Base-by-base conservation (phyloP, 306 rosid genomes). In the Lithocarpus polystachyus region DNA sequence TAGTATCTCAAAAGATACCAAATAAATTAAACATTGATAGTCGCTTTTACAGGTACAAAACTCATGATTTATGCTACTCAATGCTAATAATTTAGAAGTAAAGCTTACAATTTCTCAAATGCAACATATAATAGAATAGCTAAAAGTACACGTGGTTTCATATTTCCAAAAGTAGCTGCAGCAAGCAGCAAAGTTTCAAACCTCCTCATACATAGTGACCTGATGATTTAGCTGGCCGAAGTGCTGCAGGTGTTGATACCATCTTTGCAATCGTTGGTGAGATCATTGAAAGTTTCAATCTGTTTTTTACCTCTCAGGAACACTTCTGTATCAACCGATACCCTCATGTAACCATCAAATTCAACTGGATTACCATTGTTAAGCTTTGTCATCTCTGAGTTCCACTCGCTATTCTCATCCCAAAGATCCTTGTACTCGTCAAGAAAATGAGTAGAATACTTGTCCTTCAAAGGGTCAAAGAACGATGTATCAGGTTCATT, bases 341-440 rank as follows among this genome's bases (percentile, higher is more conserved):
- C 90, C 87, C 93, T 93, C 99, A 96, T 96, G 87, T 93, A 96
- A 64, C 98, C 99, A 83, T 96, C 99, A 55, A 96, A 93, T 81
- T 93, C 97, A 20, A 96, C 99, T 0, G 96, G 81, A 79, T 84
- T 83, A 13, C 94, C 93, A 0, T 81, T 87, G 64, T 90, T 93
- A 24, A 96, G 99, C 55, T 84, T 86, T 4, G 84, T 84, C 77
- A 97, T 96, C 80, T 96, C 97, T 0, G 86, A 74, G 85, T 88
- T 84, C 98, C 99, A 96, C 80, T 93, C 94, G 6, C 98, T 91
- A 45, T 51, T 85, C 75, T 90, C 90, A 31, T 87, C 96, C 99
- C 99, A 96, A 61, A 93, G 92, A 79, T 93, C 92, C 89, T 90
- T 96, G 78, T 93, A 93, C 77, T 96, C 99, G 1, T 91, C 87